Conservation (phyloP, 192 early-diverging fungal species). For the Backusella liffmaniae region DNA sequence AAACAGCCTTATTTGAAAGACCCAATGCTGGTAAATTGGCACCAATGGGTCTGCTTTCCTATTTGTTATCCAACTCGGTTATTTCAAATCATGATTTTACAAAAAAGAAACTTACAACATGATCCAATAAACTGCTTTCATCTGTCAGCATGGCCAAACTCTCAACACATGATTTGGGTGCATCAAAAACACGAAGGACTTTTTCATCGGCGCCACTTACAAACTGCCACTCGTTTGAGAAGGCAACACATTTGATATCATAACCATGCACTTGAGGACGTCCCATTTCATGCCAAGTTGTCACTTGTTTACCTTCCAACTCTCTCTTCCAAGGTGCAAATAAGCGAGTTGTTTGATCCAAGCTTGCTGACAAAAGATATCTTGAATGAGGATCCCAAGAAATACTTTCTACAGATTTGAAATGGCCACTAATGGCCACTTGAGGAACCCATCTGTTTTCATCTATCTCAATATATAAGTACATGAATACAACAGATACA, state of each 20-base stretch:
- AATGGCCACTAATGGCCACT: slow-evolving; percentile 81
- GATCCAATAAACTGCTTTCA: slow-evolving; percentile 32
- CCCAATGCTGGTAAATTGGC: slow-evolving; percentile 90
- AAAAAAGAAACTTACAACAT: slow-evolving; percentile 31
- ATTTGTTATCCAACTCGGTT: neutral
- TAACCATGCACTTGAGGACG: slow-evolving; percentile 98
- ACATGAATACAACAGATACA: too few relatives aligned
- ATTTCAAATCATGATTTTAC: neutral
- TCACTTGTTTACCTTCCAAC: neutral
- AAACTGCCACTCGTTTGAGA: slow-evolving; percentile 70
- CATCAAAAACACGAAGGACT: slow-evolving; percentile 84
- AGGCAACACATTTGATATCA: slow-evolving; percentile 84
- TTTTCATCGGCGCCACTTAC: slow-evolving; percentile 95
- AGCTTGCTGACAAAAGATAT: slow-evolving; percentile 72
- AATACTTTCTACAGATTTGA: slow-evolving; percentile 71
- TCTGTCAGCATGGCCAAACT: slow-evolving; percentile 56
- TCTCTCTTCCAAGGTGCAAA: slow-evolving; percentile 70
- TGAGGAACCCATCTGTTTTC: slow-evolving; percentile 66
- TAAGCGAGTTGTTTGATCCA: slow-evolving; percentile 89
- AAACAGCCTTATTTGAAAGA: slow-evolving; percentile 94
- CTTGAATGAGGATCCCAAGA: slow-evolving; percentile 78
- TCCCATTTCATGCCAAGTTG: slow-evolving; percentile 88
- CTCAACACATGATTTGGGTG: slow-evolving; percentile 74
- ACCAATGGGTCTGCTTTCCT: slow-evolving; percentile 62
- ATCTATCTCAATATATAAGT: slow-evolving; percentile 9